Percentiles rank a stretch among this genome's conserved stretches.
These are phyloP conservation scores for Botrytis fabae DNA, from an alignment of 2,329 filamentous ascomycete genomes.

Conservation along the genomic window DNA sequence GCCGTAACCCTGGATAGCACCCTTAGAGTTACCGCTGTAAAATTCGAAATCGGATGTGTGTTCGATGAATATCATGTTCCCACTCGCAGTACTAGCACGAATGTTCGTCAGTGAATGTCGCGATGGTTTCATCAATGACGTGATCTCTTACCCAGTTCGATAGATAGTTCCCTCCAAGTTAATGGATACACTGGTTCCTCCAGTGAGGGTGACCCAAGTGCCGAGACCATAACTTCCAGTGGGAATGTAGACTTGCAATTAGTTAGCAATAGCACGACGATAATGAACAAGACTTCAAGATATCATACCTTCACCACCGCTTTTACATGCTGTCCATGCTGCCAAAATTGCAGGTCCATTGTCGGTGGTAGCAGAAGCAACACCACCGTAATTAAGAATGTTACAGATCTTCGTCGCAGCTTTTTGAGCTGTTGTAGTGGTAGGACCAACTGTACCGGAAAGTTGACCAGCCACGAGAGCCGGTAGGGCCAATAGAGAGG, in stretches of 20 bases:
- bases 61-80: conserved; percentile 55
- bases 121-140: background rate
- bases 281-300: background rate
- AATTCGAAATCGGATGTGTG: conserved; percentile 54
- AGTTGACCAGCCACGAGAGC: conserved; percentile 29
- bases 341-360: conserved; percentile 46
- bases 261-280: background rate
- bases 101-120: background rate
- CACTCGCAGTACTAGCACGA: conserved; percentile 40
- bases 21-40: conserved; percentile 52
- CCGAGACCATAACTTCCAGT: conserved; percentile 49
- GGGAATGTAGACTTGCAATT: conserved; percentile 30
- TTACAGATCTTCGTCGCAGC: conserved; percentile 43
- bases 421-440: conserved; percentile 33
- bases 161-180: conserved; percentile 55
- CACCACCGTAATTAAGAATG: conserved; percentile 50
- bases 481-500: conserved; percentile 22
- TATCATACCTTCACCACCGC: conserved; percentile 42
- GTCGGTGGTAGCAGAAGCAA: conserved; percentile 48
- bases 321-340: conserved; percentile 48
- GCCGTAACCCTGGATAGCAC: conserved; percentile 54
- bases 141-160: conserved; percentile 45
- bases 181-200: conserved; percentile 50
- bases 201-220: conserved; percentile 51
- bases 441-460: conserved; percentile 36